Evolutionary conservation across 345 rosid genomes (phyloP).

Genomic region (Camelina laxa): DNA sequence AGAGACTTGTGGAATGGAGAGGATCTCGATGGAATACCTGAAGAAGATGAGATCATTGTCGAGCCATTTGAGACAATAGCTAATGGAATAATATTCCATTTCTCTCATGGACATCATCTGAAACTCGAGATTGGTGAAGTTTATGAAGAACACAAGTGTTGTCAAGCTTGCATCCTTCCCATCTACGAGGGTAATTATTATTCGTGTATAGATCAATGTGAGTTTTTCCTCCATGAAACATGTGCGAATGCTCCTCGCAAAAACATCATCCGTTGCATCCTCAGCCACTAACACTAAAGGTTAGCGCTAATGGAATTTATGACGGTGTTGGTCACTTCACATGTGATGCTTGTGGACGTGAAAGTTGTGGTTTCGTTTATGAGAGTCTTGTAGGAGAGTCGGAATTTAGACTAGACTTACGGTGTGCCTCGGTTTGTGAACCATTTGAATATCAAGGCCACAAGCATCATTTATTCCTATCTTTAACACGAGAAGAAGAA

Average conservation of each 20-base stretch:
- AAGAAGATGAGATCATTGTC: too few relatives aligned
- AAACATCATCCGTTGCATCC: background rate
- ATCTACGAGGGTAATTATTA: background rate
- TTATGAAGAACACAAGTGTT: background rate
- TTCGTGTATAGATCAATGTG: constrained; percentile 17
- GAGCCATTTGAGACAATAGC: background rate
- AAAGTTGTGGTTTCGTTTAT: background rate
- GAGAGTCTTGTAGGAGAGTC: too few relatives aligned
- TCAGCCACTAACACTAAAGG: background rate
- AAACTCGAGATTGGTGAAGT: background rate
- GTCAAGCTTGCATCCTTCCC: constrained; percentile 5
- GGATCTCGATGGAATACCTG: too few relatives aligned
- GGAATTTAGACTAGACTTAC: background rate
- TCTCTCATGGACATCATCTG: constrained; percentile 15
- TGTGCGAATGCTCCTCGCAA: background rate
- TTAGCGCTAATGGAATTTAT: background rate
- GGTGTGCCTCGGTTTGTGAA: constrained; percentile 14
- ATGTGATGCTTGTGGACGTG: background rate
- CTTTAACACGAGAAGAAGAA: background rate
- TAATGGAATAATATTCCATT: constrained; percentile 12
- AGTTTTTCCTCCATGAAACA: background rate
- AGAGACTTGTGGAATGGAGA: too few relatives aligned
- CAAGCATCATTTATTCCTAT: background rate
- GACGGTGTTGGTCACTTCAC: rapidly evolving
- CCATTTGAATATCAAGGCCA: constrained; percentile 11